Conservation (phyloP, 2,329 filamentous ascomycete species). For the Cladosporium sp. region DNA sequence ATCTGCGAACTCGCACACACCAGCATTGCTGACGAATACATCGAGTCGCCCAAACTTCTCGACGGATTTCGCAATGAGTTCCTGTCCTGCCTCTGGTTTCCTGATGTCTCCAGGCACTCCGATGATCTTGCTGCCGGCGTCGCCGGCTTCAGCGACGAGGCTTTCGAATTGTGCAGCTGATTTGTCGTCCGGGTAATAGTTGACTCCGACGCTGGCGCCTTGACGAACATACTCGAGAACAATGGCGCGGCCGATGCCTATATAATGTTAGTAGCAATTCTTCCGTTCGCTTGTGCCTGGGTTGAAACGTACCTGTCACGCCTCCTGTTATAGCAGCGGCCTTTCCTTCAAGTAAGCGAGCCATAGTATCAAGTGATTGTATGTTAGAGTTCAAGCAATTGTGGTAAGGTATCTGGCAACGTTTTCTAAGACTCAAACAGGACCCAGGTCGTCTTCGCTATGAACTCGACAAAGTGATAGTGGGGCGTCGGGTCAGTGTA, state of each 20-base stretch:
- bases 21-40: conserved; percentile 85
- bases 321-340: conserved; percentile 85
- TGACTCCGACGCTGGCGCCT: conserved; percentile 77
- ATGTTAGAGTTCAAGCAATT: background rate
- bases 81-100: conserved; percentile 68
- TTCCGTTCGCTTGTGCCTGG: background rate
- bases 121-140: conserved; percentile 51
- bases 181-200: conserved; percentile 67
- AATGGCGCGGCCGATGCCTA: conserved; percentile 84
- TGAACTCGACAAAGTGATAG: background rate
- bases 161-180: conserved; percentile 50
- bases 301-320: conserved; percentile 61
- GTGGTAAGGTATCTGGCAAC: background rate
- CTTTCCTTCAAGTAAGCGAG: conserved; percentile 67
- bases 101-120: conserved; percentile 77
- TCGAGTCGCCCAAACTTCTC: conserved; percentile 57
- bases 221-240: conserved; percentile 76
- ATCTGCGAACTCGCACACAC: conserved; percentile 84
- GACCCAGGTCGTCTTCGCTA: background rate
- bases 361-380: conserved; percentile 11
- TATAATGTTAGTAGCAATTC: conserved; percentile 40
- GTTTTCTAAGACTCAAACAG: background rate
- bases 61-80: conserved; percentile 68
- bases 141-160: conserved; percentile 28
- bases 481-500: background rate